phyloP scores from a whole-genome alignment of 1,284 basidiomycete species.

The Hymenochaete sp. region DNA sequence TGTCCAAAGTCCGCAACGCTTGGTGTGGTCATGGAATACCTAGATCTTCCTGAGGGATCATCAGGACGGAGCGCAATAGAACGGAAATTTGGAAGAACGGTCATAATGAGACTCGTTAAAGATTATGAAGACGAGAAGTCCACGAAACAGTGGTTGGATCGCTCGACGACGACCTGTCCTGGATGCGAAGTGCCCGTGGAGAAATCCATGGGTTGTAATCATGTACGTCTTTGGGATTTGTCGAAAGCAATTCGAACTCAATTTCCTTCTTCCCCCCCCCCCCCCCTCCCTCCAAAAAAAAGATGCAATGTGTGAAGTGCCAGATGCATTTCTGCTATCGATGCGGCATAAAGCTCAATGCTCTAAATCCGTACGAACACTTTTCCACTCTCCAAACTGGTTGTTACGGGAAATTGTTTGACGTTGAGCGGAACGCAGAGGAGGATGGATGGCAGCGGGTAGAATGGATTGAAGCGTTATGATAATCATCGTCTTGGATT shows the following conservation, averaged over 20 bases:
- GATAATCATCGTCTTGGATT: neutral
- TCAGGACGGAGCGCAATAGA: constrained; percentile 43
- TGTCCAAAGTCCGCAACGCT: constrained; percentile 59
- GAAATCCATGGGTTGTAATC: constrained; percentile 69
- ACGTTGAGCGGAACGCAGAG: constrained; percentile 31
- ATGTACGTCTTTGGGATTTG: constrained; percentile 38
- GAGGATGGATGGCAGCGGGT: constrained; percentile 47
- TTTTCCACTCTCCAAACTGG: constrained; percentile 47
- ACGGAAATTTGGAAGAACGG: constrained; percentile 49
- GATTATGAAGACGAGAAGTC: constrained; percentile 58
- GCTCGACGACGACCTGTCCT: constrained; percentile 60
- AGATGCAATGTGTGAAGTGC: constrained; percentile 72
- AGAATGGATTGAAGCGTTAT: constrained; percentile 33
- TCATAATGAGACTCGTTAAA: constrained; percentile 46
- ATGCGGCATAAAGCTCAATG: constrained; percentile 48
- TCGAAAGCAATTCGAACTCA: neutral
- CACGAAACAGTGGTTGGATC: constrained; percentile 56
- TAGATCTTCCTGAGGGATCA: constrained; percentile 43
- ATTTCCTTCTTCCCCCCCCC: neutral
- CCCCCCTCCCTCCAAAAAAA: neutral
- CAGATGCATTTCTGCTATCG: constrained; percentile 70
- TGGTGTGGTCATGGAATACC: constrained; percentile 53
- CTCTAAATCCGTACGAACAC: constrained; percentile 56
- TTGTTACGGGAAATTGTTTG: constrained; percentile 64
- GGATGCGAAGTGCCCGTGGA: constrained; percentile 62